These are phyloP conservation scores for Penicillium waksmanii DNA, from an alignment of 495 filamentous ascomycete species.

Conservation along the genomic window DNA sequence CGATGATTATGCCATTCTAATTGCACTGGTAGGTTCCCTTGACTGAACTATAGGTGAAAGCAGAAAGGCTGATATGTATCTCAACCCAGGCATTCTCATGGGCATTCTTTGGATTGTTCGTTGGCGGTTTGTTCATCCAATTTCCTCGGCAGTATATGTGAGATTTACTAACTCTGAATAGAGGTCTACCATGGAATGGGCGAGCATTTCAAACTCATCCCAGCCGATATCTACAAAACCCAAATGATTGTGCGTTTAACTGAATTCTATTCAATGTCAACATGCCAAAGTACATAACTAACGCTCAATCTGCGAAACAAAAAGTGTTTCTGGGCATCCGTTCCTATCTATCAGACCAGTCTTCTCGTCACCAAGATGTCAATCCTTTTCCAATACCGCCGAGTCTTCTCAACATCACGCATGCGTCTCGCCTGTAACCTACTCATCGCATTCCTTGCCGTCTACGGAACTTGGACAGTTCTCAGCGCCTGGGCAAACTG, in stretches of 20 bases:
- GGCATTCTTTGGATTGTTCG: slow-evolving; percentile 38
- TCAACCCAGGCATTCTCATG: slow-evolving; percentile 36
- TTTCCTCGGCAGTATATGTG: neutral
- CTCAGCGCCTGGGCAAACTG: slow-evolving; percentile 42
- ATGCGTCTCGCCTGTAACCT: slow-evolving; percentile 43
- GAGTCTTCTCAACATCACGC: slow-evolving; percentile 41
- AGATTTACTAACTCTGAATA: slow-evolving; percentile 14
- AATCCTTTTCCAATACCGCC: slow-evolving; percentile 43
- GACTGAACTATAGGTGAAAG: neutral
- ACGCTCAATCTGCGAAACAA: neutral
- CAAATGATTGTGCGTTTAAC: slow-evolving; percentile 39
- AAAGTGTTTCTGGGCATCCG: slow-evolving; percentile 42
- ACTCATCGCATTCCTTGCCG: slow-evolving; percentile 34
- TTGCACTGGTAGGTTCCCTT: slow-evolving; percentile 30
- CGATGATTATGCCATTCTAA: slow-evolving; percentile 48
- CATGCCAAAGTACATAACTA: neutral
- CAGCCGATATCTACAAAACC: slow-evolving; percentile 18
- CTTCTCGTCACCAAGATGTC: slow-evolving; percentile 42
- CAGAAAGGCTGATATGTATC: neutral
- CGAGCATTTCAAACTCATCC: slow-evolving; percentile 33
- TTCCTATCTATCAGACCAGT: slow-evolving; percentile 40
- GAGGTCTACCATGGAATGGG: slow-evolving; percentile 45
- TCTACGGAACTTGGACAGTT: slow-evolving; percentile 45
- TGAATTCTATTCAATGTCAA: neutral
- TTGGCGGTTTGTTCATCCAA: slow-evolving; percentile 30